Conservation (phyloP, 1,284 basidiomycete species). For the Trametes pubescens region DNA sequence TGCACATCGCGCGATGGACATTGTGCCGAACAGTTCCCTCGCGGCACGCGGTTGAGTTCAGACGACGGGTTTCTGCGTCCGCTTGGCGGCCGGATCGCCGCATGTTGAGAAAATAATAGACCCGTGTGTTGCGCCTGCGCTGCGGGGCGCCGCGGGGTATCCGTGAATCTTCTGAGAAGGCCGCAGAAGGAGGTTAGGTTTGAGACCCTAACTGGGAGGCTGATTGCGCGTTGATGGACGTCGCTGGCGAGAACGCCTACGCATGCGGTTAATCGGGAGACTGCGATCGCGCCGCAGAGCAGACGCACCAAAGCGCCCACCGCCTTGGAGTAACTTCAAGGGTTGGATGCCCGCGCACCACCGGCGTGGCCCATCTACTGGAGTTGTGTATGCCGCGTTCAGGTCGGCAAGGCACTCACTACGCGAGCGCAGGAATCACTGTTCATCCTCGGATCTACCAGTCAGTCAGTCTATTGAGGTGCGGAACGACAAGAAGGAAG, state of each 20-base stretch:
- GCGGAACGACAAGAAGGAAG: constrained; percentile 5
- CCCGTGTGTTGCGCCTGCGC: not conserved
- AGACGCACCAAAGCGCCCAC: not conserved
- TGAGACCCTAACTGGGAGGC: not conserved
- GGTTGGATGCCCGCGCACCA: no score
- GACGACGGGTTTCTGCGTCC: not conserved
- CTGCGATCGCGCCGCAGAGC: not conserved
- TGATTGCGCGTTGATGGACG: constrained; percentile 1
- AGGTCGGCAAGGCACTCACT: not conserved
- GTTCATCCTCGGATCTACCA: constrained; percentile 19
- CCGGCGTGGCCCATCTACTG: not conserved
- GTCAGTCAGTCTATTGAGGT: constrained; percentile 10
- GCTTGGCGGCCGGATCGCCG: not conserved
- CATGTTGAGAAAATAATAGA: not conserved
- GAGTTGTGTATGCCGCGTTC: not conserved
- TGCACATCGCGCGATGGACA: constrained; percentile 1
- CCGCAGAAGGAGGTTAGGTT: not conserved
- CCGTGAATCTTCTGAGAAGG: not conserved
- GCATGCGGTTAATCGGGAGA: not conserved
- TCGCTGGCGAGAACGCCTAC: not conserved
- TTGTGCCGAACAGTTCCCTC: no score
- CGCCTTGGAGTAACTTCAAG: not conserved
- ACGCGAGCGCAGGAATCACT: constrained; percentile 18
- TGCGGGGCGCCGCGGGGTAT: constrained; percentile 2
- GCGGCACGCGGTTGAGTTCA: no score